Evolutionary conservation across 805 yeast species (phyloP).

Genomic region (Helenozyma baotianmanensis): DNA sequence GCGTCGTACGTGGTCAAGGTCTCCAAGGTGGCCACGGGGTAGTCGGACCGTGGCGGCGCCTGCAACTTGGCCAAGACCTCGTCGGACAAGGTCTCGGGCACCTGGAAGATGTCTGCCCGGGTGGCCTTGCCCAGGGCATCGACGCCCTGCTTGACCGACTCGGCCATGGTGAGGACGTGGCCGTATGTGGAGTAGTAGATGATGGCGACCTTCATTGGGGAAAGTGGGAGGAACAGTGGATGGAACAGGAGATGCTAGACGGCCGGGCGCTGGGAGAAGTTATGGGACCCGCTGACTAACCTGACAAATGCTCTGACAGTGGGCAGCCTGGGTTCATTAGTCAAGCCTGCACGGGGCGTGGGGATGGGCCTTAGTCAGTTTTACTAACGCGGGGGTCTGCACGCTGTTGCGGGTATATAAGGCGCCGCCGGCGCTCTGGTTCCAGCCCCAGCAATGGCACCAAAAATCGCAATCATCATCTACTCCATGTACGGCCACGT

Average conservation of each 20-base stretch:
- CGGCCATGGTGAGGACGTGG: conserved; percentile 15
- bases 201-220: conserved; percentile 15
- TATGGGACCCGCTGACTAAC: too few relatives aligned
- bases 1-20: conserved; percentile 68
- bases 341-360: too few relatives aligned
- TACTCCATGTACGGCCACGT: conserved; percentile 83
- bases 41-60: conserved; percentile 59
- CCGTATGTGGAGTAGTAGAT: conserved; percentile 17
- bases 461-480: conserved; percentile 66
- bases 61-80: conserved; percentile 59
- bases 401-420: too few relatives aligned
- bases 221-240: background rate
- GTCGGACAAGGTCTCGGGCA: conserved; percentile 69
- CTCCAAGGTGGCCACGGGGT: conserved; percentile 60
- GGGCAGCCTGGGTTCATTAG: too few relatives aligned
- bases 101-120: conserved; percentile 66
- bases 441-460: conserved; percentile 13
- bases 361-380: too few relatives aligned
- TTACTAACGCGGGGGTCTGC: too few relatives aligned
- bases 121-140: conserved; percentile 11
- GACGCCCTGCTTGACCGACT: conserved; percentile 14
- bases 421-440: too few relatives aligned
- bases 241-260: background rate
- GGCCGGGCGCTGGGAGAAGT: too few relatives aligned
- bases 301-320: too few relatives aligned